Evolutionary conservation across 495 filamentous ascomycete genomes (phyloP).

Genomic region (Echria macrotheca): DNA sequence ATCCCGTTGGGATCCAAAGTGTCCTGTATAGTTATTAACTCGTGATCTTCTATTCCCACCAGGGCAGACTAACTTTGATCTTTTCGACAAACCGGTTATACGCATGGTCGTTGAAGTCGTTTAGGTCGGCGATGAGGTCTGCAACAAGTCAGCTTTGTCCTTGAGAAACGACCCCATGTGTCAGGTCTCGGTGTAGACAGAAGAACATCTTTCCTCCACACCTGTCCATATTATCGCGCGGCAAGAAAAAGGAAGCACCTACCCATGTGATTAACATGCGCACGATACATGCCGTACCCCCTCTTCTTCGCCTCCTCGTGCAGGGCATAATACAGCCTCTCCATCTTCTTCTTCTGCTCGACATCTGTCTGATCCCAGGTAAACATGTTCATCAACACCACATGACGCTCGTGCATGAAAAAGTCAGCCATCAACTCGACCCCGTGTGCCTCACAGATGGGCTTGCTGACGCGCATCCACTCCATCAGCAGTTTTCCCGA

Average conservation of each 20-base stretch:
- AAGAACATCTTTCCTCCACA: no score
- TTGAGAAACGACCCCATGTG: no score
- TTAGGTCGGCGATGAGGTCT: slow-evolving; percentile 39
- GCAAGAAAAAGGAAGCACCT: background rate
- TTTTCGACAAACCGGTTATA: slow-evolving; percentile 40
- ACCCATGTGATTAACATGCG: slow-evolving; percentile 43
- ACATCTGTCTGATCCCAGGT: slow-evolving; percentile 37
- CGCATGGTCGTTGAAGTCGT: slow-evolving; percentile 39
- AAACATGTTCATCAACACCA: slow-evolving; percentile 41
- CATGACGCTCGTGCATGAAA: slow-evolving; percentile 40
- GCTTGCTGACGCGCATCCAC: slow-evolving; percentile 35
- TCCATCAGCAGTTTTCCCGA: slow-evolving; percentile 33
- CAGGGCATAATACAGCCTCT: slow-evolving; percentile 29
- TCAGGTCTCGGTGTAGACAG: no score
- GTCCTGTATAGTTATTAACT: slow-evolving; percentile 17
- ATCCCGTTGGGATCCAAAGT: slow-evolving; percentile 30
- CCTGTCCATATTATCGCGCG: no score
- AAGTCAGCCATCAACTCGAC: slow-evolving; percentile 41
- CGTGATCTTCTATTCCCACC: background rate
- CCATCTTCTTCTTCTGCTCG: slow-evolving; percentile 25
- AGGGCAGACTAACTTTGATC: slow-evolving; percentile 29
- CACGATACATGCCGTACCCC: slow-evolving; percentile 39
- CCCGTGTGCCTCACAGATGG: slow-evolving; percentile 34
- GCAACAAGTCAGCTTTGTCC: slow-evolving; percentile 16
- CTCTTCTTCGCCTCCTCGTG: slow-evolving; percentile 33